phyloP scores from a whole-genome alignment of 2,329 filamentous ascomycete species.

The Ophiosphaerella korrae region DNA sequence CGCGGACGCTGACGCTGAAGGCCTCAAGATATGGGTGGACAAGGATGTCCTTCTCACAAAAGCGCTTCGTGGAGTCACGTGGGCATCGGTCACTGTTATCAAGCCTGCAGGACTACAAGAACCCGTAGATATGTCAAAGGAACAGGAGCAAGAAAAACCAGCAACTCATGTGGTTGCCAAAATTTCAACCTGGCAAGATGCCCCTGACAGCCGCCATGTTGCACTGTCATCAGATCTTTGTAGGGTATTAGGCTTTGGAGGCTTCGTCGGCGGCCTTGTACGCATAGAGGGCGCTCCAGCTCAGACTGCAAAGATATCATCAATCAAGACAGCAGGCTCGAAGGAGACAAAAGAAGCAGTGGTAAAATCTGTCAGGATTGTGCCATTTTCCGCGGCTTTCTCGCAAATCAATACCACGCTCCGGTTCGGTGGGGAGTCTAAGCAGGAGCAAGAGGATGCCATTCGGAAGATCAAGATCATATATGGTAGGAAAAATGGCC shows the following conservation, averaged over 20 bases:
- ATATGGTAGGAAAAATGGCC: slow-evolving; percentile 67
- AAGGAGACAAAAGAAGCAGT: slow-evolving; percentile 51
- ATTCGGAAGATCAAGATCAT: slow-evolving; percentile 72
- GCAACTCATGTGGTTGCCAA: slow-evolving; percentile 75
- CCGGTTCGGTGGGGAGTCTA: slow-evolving; percentile 86
- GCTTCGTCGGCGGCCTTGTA: slow-evolving; percentile 82
- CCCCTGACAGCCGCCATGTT: slow-evolving; percentile 78
- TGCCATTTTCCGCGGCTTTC: slow-evolving; percentile 71
- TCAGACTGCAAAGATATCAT: slow-evolving; percentile 68
- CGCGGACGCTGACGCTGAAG: slow-evolving; percentile 51
- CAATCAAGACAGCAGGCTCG: slow-evolving; percentile 40
- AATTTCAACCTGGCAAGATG: slow-evolving; percentile 80
- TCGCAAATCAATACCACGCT: slow-evolving; percentile 68
- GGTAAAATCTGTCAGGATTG: slow-evolving; percentile 75
- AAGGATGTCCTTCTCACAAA: slow-evolving; percentile 73
- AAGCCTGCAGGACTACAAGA: slow-evolving; percentile 78
- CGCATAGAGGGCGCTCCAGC: slow-evolving; percentile 82
- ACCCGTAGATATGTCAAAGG: slow-evolving; percentile 72
- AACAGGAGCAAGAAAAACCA: slow-evolving; percentile 63
- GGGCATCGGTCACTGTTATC: slow-evolving; percentile 83
- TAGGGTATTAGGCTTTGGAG: slow-evolving; percentile 70
- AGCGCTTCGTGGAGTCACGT: slow-evolving; percentile 75
- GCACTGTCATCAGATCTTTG: slow-evolving; percentile 81
- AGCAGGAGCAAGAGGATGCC: slow-evolving; percentile 79
- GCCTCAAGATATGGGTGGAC: slow-evolving; percentile 83